Conservation (phyloP, 2,329 filamentous ascomycete genomes). For the Elsinoe ampelina region DNA sequence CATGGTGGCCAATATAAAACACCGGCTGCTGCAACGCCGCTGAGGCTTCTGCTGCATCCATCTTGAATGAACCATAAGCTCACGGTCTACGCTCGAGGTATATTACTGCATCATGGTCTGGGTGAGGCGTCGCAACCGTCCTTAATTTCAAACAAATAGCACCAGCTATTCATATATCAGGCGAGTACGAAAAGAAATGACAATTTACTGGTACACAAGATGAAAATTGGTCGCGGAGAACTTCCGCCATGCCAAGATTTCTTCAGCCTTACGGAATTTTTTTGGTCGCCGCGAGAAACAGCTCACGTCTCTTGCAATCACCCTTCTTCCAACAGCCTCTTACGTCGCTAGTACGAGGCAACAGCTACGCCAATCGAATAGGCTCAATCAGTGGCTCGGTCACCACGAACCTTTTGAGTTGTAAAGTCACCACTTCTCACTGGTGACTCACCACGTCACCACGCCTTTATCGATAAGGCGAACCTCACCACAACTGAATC, state of each 20-base stretch:
- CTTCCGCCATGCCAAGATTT: constrained; percentile 1
- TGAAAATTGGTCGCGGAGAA: not conserved
- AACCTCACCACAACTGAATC: not conserved
- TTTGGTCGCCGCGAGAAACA: not conserved
- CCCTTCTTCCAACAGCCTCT: not conserved
- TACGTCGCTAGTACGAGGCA: too few relatives aligned
- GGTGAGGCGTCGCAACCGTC: too few relatives aligned
- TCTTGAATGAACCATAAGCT: not conserved
- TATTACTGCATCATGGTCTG: not conserved
- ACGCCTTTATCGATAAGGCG: not conserved
- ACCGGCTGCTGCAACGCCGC: not conserved
- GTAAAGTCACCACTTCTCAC: not conserved
- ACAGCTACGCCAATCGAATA: not conserved
- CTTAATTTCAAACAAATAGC: too few relatives aligned
- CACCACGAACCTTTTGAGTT: too few relatives aligned
- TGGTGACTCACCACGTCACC: not conserved
- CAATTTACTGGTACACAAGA: not conserved
- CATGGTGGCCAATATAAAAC: constrained; percentile 68
- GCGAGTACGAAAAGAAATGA: too few relatives aligned
- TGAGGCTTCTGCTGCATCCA: not conserved
- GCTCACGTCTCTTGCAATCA: not conserved
- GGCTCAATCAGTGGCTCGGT: not conserved
- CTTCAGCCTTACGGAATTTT: constrained; percentile 11
- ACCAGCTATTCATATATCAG: too few relatives aligned
- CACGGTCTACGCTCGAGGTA: not conserved